Evolutionary conservation across 805 yeast genomes (phyloP), one percentile per base, ranked within the genome.

Genomic region (Tetrapisispora namnaoensis): DNA sequence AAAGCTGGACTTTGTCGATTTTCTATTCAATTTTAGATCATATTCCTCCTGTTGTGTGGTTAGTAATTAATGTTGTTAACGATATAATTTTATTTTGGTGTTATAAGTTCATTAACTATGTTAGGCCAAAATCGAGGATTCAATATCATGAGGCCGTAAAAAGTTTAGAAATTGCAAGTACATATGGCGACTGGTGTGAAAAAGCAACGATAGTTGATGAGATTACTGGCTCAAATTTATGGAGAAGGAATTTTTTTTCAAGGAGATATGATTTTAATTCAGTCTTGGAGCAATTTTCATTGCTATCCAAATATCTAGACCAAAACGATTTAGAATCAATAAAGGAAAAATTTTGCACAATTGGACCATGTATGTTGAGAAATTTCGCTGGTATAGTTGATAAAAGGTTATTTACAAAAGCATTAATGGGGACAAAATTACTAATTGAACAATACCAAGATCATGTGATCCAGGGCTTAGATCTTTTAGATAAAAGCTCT

Each of bases 341-440:
- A 18, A 74, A 84, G 68, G 80, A 84, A 20, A 69, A 83, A 37
- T 74, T 91, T 42, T 69, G 96, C 38, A 83, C 73, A 0, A 72
- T 95, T 0, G 95, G 96, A 7, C 67, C 70, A 1, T 59, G 65
- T 0, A 75, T 89, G 59, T 70, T 93, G 35, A 70, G 99, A 38
- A 93, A 93, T 61, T 86, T 91, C 69, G 98, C 95, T 7, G 95
- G 95, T 0, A 87, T 93, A 4, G 77, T 95, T 1, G 86, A 83
- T 55, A 80, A 83, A 53, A 76, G 82, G 47, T 69, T 93, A 42
- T 91, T 86, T 70, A 83, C 83, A 48, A 80, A 88, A 49, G 78
- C 95, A 0, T 84, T 86, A 56, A 72, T 85, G 51, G 99, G 99
- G 1, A 93, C 98, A 1, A 93, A 93, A 68, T 68, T 79, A 46